Conservation (phyloP, 495 filamentous ascomycete genomes). For the Amphirosellinia nigrospora region DNA sequence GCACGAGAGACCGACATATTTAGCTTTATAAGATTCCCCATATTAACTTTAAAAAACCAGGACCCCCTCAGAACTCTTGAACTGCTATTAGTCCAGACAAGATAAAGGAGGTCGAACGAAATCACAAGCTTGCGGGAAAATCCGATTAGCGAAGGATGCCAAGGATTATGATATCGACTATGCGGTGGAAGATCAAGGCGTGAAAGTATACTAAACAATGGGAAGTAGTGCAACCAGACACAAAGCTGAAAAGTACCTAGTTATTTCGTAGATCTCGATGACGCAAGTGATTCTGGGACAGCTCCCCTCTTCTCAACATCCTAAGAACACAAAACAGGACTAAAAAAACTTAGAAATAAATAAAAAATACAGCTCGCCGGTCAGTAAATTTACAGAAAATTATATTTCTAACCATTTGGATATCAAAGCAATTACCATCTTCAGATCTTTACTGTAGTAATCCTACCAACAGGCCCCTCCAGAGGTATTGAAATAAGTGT, state of each 20-base stretch:
- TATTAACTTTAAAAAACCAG: not conserved
- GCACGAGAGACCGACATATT: not conserved
- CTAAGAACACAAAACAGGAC: too few relatives aligned
- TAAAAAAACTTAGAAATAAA: not conserved
- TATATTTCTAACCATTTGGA: too few relatives aligned
- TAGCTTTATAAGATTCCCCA: not conserved
- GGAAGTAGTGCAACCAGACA: not conserved
- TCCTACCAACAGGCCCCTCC: not conserved
- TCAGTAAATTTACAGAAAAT: too few relatives aligned
- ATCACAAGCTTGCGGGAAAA: conserved; percentile 1
- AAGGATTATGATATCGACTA: conserved; percentile 21
- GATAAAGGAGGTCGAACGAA: not conserved
- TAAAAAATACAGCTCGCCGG: too few relatives aligned
- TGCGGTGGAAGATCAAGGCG: not conserved
- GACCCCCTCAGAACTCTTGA: not conserved
- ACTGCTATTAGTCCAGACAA: not conserved
- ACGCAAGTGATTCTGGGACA: conserved; percentile 2
- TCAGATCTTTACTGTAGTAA: too few relatives aligned
- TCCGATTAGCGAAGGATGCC: conserved; percentile 27
- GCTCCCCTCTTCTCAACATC: not conserved
- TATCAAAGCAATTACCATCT: too few relatives aligned
- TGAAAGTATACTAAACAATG: not conserved
- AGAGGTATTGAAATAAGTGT: not conserved
- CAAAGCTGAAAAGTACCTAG: not conserved
- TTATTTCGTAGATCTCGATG: not conserved